These are phyloP conservation scores for Aspergillus ellipticus DNA, from an alignment of 495 filamentous ascomycete genomes.

Conservation along the genomic window DNA sequence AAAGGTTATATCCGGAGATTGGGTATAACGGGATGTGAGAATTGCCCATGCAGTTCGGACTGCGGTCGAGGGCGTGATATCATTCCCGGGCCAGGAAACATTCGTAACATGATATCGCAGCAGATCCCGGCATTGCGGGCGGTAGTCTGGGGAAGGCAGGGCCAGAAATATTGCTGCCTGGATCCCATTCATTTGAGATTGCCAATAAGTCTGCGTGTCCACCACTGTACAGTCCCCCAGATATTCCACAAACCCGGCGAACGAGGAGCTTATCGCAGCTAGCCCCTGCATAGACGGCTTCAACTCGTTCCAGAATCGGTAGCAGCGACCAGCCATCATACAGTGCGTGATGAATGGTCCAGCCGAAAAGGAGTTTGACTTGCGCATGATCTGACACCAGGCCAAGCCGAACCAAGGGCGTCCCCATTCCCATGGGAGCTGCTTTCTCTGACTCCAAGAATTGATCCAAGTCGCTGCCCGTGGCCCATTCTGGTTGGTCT, in stretches of 20 bases:
- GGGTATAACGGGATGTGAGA: conserved; percentile 24
- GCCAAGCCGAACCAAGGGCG: background rate
- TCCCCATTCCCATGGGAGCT: background rate
- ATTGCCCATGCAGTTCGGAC: conserved; percentile 38
- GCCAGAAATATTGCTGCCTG: conserved; percentile 3
- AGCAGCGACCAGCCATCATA: conserved; percentile 59
- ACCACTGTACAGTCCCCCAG: background rate
- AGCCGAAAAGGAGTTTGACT: conserved; percentile 5
- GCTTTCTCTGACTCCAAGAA: background rate
- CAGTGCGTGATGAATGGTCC: conserved; percentile 59
- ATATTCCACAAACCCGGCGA: background rate
- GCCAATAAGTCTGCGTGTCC: background rate
- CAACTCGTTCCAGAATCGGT: conserved; percentile 42
- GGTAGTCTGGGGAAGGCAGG: conserved; percentile 18
- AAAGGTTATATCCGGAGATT: conserved; percentile 32
- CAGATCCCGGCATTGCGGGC: background rate
- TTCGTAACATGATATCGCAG: background rate
- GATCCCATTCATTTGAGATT: background rate
- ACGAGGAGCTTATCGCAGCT: background rate
- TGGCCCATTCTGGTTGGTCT: background rate
- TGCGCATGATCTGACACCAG: background rate
- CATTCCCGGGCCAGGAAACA: background rate
- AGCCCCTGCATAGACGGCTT: conserved; percentile 30
- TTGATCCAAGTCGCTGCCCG: background rate
- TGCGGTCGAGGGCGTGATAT: conserved; percentile 26